Base-by-base conservation (phyloP, 2,329 filamentous ascomycete species). In the Neopestalotiopsis sp. region DNA sequence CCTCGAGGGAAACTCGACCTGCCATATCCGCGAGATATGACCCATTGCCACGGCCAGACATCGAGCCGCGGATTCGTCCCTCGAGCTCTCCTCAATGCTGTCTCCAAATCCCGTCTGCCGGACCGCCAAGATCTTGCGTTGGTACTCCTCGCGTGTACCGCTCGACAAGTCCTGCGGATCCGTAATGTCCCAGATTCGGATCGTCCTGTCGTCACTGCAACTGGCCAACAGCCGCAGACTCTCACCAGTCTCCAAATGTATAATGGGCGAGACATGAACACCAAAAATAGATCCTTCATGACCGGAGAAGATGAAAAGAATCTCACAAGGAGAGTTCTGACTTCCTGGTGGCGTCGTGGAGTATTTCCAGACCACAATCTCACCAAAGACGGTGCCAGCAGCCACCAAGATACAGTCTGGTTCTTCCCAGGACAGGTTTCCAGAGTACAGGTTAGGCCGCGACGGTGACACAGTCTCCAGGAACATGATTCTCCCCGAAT, bases 271-370 rank as follows among this genome's bases (percentile, higher is more conserved):
- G 45, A 98, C 92, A 40, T 90, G 87, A 2, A 99, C 92, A 1
- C 94, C 95, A 73, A 98, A 99, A 34, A 99, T 92, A 0, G 95
- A 98, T 0, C 96, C 96, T 76, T 98, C 94, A 75, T 99, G 96
- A 0, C 90, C 90, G 0, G 84, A 83, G 64, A 92, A 85, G 30
- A 88, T 84, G 68, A 82, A 86, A 4, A 89, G 79, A 24, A 88
- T 79, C 72, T 87, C 81, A 53, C 80, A 81, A 20, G 68, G 69
- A 40, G 70, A 61, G 3, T 68, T 30, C 14, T 62, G 32, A 38
- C 61, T 56, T 56, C 56, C 66, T 17, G 71, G 62, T 17, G 56
- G 32, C 5, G 59, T 67, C 12, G 32, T 20, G 61, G 82, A 81
- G 73, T 89, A 94, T 72, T 91, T 93, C 96, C 96, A 98, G 17